These are phyloP conservation scores for Multifurca ochricompacta DNA, from an alignment of 768 basidiomycete species.

Conservation along the genomic window DNA sequence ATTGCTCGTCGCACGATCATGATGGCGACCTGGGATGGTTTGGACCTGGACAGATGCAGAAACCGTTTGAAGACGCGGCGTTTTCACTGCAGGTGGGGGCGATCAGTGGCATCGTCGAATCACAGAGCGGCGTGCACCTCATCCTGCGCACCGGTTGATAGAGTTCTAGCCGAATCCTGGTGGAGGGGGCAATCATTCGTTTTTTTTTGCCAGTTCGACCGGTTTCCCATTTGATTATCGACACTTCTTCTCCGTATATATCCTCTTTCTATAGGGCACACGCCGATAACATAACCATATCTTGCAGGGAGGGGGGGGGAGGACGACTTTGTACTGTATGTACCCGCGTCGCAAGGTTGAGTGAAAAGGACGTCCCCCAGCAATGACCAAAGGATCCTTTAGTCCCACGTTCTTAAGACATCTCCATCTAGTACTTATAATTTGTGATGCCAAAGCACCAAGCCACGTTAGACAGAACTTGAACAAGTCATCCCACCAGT, in stretches of 20 bases:
- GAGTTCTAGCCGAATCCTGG: neutral
- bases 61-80: conserved; percentile 88
- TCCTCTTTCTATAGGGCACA: no score
- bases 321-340: neutral
- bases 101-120: conserved; percentile 75
- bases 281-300: no score
- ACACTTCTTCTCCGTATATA: no score
- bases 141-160: conserved; percentile 76
- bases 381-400: neutral
- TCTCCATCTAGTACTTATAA: no score
- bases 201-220: no score
- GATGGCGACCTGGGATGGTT: conserved; percentile 89
- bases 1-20: conserved; percentile 80
- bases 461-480: no score
- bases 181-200: neutral
- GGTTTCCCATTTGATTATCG: neutral
- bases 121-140: conserved; percentile 93
- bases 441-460: no score
- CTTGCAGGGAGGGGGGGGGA: no score
- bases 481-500: no score
- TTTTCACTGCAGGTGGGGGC: conserved; percentile 63
- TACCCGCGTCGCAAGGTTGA: no score
- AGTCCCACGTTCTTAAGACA: no score
- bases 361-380: neutral
- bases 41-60: conserved; percentile 87